Conservation (phyloP, 2,329 filamentous ascomycete genomes). For the Phyllosticta capitalensis region DNA sequence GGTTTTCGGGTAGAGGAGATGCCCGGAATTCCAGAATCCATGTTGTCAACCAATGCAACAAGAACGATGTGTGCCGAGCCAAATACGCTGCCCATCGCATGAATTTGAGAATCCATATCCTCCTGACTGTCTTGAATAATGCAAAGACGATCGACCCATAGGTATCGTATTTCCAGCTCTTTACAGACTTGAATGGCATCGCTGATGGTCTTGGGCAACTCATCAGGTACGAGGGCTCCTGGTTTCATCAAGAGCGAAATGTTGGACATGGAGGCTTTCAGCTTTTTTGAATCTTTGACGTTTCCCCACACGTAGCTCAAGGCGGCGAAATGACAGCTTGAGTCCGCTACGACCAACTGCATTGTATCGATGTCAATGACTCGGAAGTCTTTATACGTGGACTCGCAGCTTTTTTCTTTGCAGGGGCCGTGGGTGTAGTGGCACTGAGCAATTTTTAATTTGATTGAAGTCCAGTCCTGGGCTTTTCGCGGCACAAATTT, state of each 20-base stretch:
- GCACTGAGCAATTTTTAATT: no score
- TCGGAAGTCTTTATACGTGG: no score
- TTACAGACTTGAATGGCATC: not conserved
- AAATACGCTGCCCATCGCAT: not conserved
- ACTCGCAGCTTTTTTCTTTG: no score
- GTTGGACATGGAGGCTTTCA: not conserved
- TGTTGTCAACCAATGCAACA: not conserved
- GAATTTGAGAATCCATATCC: not conserved
- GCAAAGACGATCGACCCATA: slow-evolving; percentile 2
- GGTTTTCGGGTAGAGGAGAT: not conserved
- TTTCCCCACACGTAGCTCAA: slow-evolving; percentile 1
- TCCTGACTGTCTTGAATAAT: not conserved
- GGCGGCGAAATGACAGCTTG: not conserved
- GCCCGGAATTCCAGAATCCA: not conserved
- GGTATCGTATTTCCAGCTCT: not conserved
- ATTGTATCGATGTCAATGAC: no score
- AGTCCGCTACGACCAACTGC: not conserved
- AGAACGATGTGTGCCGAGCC: not conserved
- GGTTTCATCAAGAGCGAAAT: no score
- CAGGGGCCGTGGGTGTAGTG: no score
- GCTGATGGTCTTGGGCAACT: not conserved
- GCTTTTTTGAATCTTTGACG: not conserved
- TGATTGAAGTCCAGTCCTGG: no score
- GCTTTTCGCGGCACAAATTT: no score
- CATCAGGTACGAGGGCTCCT: no score